Evolutionary conservation across 1,139 yeast genomes (phyloP), one percentile per base, ranked within the genome.

Genomic region (Yamadazyma blattariae): DNA sequence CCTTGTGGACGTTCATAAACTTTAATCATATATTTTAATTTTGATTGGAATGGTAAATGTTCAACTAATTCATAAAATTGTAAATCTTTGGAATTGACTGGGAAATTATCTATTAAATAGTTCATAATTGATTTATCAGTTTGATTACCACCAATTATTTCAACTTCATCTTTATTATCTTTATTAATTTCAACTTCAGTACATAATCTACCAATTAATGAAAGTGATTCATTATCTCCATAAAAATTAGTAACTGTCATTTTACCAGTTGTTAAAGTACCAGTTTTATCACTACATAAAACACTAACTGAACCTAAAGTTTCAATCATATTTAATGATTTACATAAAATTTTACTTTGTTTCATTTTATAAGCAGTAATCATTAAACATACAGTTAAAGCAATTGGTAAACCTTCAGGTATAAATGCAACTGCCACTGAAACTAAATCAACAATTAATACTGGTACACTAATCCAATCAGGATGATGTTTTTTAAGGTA

Each of bases 1-100:
- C n/a, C n/a, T n/a, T n/a, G n/a, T n/a, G 31, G 26, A 3, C 53
- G 43, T 33, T 46, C 45, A 38, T 51, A 51, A 12, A 68, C 36
- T 34, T 61, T 59, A 29, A 67, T 57, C 79, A 74, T 73, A 48
- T 56, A 72, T 50, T 74, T 73, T 43, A 64, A 65, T 42, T 67
- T 71, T n/a, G 77, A 71, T 47, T 67, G 70, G 56, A 74, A 74
- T 1, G 71, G 56, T 13, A 71, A 50, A 35, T 67, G 70, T 19
- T 56, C 50, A 11, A 47, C 45, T 38, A 29, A 37, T 23, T 20
- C 32, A 32, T 32, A 48, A 26, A 19, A 15, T 9, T 12, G 13
- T 12, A 11, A 6, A 17, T 27, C 34, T 6, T 20, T 15, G n/a
- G n/a, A n/a, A n/a, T n/a, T n/a, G n/a, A n/a, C n/a, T 7, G 15